phyloP scores from a whole-genome alignment of 23 red algal species.

The Gracilaria gracilis region DNA sequence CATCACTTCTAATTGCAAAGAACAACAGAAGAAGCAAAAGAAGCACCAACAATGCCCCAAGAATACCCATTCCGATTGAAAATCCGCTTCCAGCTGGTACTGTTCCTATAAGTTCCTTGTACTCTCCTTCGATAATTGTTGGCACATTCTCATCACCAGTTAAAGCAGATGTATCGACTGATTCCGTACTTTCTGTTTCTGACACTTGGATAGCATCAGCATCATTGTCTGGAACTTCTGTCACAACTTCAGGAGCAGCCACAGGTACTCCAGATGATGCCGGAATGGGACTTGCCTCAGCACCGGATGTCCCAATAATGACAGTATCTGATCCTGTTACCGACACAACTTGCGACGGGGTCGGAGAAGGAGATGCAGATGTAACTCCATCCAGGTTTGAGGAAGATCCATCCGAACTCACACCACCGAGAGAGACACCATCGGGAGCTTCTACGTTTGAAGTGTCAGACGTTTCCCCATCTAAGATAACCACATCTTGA shows the following conservation, averaged over 20 bases:
- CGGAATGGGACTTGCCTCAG: conserved; percentile 30
- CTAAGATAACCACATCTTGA: conserved; percentile 3
- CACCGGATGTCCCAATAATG: background rate
- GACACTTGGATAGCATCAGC: conserved; percentile 27
- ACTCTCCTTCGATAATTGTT: conserved; percentile 46
- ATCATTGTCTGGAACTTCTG: conserved; percentile 23
- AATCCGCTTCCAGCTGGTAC: conserved; percentile 59
- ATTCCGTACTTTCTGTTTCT: conserved; percentile 21
- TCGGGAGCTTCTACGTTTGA: conserved; percentile 7
- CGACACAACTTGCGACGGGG: background rate
- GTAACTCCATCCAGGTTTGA: background rate
- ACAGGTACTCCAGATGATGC: background rate
- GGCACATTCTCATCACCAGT: conserved; percentile 25
- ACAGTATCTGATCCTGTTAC: conserved; percentile 30
- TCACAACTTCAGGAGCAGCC: conserved; percentile 33
- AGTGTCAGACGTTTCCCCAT: background rate
- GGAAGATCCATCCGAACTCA: background rate
- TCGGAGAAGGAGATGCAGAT: conserved; percentile 17
- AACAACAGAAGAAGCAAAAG: conserved; percentile 50
- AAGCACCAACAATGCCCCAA: conserved; percentile 58
- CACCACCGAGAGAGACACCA: conserved; percentile 12
- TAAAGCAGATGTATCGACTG: conserved; percentile 15
- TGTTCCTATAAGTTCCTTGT: conserved; percentile 60
- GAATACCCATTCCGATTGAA: conserved; percentile 63
- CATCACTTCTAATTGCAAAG: conserved; percentile 58